Percentiles rank a stretch among this genome's conserved stretches.
Conservation (phyloP, 139 green algal genomes). For the Trebouxia sp. region DNA sequence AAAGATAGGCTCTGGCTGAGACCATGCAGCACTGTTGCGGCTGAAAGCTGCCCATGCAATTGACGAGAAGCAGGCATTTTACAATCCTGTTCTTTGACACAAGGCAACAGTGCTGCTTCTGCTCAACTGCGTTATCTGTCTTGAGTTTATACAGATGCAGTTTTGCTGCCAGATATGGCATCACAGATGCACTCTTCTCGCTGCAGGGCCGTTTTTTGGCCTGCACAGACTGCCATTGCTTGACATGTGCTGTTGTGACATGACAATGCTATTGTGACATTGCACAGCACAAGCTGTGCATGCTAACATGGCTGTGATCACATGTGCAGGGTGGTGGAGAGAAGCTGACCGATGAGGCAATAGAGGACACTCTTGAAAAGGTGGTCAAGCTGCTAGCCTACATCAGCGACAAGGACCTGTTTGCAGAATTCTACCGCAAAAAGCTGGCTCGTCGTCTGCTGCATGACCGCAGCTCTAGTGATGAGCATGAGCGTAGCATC, state of each 20-base stretch:
- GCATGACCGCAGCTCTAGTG: slow-evolving; percentile 77
- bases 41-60: too few species aligned
- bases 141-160: background rate
- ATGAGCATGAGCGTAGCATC: slow-evolving; percentile 96
- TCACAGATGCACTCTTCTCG: too few species aligned
- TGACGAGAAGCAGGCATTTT: too few species aligned
- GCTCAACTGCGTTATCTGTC: too few species aligned
- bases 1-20: too few species aligned
- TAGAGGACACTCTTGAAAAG: slow-evolving; percentile 97
- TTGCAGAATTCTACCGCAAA: slow-evolving; percentile 98
- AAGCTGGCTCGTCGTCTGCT: slow-evolving; percentile 86
- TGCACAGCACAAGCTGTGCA: background rate
- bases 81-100: too few species aligned
- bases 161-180: background rate
- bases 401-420: slow-evolving; percentile 94
- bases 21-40: too few species aligned
- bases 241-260: background rate
- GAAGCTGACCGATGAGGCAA: slow-evolving; percentile 93
- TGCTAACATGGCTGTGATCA: background rate
- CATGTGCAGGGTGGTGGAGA: slow-evolving; percentile 76
- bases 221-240: too few species aligned
- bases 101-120: too few species aligned
- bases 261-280: background rate
- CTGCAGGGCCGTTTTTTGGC: too few species aligned
- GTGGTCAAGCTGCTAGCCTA: slow-evolving; percentile 97